These are phyloP conservation scores for Pelargonium myrrhifolium DNA, from an alignment of 441 rosid species.

Conservation along the genomic window DNA sequence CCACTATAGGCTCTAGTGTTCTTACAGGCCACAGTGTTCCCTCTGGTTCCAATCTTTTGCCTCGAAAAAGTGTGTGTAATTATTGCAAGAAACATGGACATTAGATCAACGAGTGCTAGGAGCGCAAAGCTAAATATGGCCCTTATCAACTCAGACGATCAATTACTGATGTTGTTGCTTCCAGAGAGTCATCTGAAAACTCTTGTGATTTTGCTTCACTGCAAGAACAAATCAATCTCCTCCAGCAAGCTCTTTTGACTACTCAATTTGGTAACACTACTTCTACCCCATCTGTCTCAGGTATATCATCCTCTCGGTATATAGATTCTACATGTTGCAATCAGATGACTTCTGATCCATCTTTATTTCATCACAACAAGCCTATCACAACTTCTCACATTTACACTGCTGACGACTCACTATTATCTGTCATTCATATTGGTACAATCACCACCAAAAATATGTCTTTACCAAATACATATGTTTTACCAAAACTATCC, in stretches of 20 bases:
- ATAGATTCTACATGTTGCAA: slow-evolving; percentile 16
- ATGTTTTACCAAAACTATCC: slow-evolving; percentile 3
- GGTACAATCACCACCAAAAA: not conserved
- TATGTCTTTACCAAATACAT: not conserved
- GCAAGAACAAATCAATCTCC: not conserved
- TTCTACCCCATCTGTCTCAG: not conserved
- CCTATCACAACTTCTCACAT: not conserved
- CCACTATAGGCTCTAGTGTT: not conserved
- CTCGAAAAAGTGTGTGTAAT: not conserved
- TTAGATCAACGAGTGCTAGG: not conserved
- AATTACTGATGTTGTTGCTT: not conserved
- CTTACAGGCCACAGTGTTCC: not conserved
- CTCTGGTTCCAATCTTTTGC: no score
- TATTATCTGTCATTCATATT: not conserved
- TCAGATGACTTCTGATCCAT: slow-evolving; percentile 9
- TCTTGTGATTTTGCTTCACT: not conserved
- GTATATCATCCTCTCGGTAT: not conserved
- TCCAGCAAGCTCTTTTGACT: not conserved
- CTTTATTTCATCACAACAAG: not conserved
- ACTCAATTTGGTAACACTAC: not conserved
- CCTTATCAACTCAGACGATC: not conserved
- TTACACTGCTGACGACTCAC: not conserved
- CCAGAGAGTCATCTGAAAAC: not conserved
- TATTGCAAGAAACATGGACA: not conserved
- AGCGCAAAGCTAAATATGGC: not conserved